Conservation (phyloP, 495 filamentous ascomycete species). For the Aspergillus affinis region DNA sequence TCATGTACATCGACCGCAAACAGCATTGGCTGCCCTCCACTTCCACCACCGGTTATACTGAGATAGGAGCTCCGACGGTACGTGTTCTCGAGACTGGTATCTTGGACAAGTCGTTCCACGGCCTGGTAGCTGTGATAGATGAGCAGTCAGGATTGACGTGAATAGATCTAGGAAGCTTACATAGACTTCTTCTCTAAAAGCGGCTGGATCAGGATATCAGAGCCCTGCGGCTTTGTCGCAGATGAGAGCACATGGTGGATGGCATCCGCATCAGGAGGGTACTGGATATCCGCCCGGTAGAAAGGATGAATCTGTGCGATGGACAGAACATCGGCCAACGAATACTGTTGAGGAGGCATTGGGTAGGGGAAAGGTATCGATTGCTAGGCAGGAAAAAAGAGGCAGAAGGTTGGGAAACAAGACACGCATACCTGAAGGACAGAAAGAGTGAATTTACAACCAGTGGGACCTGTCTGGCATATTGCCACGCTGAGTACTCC, state of each 20-base stretch:
- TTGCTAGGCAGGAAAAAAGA: too few relatives aligned
- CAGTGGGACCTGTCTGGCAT: too few relatives aligned
- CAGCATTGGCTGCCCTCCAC: constrained; percentile 19
- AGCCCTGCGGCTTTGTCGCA: too few relatives aligned
- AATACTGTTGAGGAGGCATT: background rate
- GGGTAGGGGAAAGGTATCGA: too few relatives aligned
- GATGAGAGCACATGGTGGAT: background rate
- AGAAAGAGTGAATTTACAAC: too few relatives aligned
- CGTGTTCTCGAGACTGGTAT: constrained; percentile 20
- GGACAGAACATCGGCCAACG: constrained; percentile 25
- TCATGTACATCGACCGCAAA: constrained; percentile 30
- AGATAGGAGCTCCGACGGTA: constrained; percentile 30
- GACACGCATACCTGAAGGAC: too few relatives aligned
- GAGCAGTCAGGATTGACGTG: background rate
- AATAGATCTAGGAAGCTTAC: constrained; percentile 1
- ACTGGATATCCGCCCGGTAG: constrained; percentile 19
- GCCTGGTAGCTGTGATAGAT: constrained; percentile 18
- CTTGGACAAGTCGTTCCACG: constrained; percentile 23
- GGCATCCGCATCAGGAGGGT: constrained; percentile 17
- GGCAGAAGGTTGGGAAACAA: too few relatives aligned
- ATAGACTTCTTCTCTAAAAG: constrained; percentile 2
- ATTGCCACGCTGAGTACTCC: too few relatives aligned
- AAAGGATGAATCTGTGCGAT: constrained; percentile 32
- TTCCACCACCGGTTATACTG: constrained; percentile 31
- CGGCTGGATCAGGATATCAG: constrained; percentile 1